Percentiles rank a stretch among this genome's conserved stretches.
Evolutionary conservation across 768 basidiomycete species (phyloP).

Genomic region (Pholiota conissans): DNA sequence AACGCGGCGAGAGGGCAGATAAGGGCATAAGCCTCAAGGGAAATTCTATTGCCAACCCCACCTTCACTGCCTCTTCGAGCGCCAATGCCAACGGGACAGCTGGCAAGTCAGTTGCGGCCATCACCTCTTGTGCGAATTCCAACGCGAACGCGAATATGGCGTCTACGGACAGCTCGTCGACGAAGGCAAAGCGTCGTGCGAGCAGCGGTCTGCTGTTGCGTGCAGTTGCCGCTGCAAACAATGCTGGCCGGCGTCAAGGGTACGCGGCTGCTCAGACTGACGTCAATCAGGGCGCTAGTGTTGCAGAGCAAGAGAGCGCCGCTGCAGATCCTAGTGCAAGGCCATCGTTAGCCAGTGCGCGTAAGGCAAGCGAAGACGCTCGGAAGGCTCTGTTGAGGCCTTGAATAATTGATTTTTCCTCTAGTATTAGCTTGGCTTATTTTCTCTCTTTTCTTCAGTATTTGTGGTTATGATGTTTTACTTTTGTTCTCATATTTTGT

Average conservation of each 20-base stretch:
- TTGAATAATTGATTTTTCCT: background rate
- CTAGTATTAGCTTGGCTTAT: background rate
- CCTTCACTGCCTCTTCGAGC: conserved; percentile 17
- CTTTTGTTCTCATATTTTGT: background rate
- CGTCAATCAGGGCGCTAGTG: conserved; percentile 14
- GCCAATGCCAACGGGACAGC: conserved; percentile 1
- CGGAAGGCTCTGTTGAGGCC: conserved; percentile 1
- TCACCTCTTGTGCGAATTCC: background rate
- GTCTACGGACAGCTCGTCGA: background rate
- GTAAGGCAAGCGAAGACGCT: conserved; percentile 33
- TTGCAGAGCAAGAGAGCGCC: background rate
- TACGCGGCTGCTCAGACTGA: conserved; percentile 5
- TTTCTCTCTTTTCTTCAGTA: background rate
- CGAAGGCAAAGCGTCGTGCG: conserved; percentile 39
- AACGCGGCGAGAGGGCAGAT: conserved; percentile 39
- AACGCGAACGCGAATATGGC: background rate
- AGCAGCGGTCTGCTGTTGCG: conserved; percentile 57
- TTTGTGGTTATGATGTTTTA: background rate
- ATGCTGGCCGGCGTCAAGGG: conserved; percentile 31
- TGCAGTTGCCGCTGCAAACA: conserved; percentile 61
- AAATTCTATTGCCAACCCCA: background rate
- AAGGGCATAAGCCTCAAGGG: background rate
- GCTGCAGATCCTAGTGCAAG: conserved; percentile 23
- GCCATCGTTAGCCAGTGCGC: conserved; percentile 44
- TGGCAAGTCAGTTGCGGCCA: background rate